Base-by-base conservation (phyloP, 306 rosid species). In the Corylus americana region DNA sequence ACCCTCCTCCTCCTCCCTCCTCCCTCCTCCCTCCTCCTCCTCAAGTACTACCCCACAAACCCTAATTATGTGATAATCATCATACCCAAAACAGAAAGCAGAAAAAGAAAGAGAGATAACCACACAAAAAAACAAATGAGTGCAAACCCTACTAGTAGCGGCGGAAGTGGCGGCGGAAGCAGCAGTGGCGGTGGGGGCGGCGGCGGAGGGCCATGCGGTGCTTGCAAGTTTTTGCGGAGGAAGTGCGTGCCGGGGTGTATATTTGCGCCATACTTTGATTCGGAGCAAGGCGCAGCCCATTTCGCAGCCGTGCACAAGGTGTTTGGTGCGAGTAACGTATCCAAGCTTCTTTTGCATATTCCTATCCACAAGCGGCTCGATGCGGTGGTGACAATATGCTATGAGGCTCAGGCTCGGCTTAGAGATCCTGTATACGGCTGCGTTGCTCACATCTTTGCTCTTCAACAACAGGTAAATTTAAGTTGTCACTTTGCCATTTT, bases 281-380 rank as follows among this genome's bases (percentile, higher is more conserved):
- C 98, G 0, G 97, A 94, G 77, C 97, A 94, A 84, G 97, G 98
- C 0, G 95, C 95, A 0, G 82, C 92, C 0, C 97, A 94, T 50
- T 94, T 94, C 69, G 97, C 98, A 1, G 97, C 97, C 1, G 98
- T 94, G 50, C 98, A 94, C 44, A 94, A 91, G 87, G 95, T 94
- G 51, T 94, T 94, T 54, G 98, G 98, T 1, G 98, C 98, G 0
- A 94, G 97, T 74, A 94, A 94, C n/a, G 97, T 94, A 58, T 94
- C 97, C 0, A 94, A 94, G 84, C 82, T 94, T 45, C 97, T 94
- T 8, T 87, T 70, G 10, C 92, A 85, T 45, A 91, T 94, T 53
- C 98, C 97, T 29, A 89, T 84, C 4, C 92, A 89, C 44, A 90
- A 87, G 78, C 87, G 98, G 55, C 91, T 86, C 5, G 98, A 92